Evolutionary conservation across 352 stramenopile species (phyloP).

Genomic region (Globisporangium nodosum): DNA sequence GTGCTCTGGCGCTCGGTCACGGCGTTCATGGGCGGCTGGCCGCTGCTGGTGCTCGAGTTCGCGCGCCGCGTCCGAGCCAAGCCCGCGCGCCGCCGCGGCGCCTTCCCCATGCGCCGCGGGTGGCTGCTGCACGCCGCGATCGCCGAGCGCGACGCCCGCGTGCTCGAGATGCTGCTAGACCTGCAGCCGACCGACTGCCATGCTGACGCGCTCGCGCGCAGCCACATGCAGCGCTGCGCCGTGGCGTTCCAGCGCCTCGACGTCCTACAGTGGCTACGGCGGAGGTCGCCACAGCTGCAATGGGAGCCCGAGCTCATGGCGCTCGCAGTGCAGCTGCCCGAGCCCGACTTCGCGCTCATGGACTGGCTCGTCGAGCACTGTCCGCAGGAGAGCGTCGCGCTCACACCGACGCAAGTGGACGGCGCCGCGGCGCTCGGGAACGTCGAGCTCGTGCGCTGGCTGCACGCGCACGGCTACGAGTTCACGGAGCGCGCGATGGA

Average conservation of each 20-base stretch:
- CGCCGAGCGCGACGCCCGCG: conserved; percentile 1
- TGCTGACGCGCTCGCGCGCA: conserved; percentile 2
- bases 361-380: conserved; percentile 9
- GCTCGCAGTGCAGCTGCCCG: neutral
- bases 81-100: neutral
- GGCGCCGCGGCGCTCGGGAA: conserved; percentile 1
- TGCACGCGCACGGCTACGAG: conserved; percentile 7
- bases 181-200: neutral
- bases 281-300: neutral
- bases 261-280: conserved; percentile 6
- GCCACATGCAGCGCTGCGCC: conserved; percentile 6
- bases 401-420: conserved; percentile 6
- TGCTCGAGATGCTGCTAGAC: conserved; percentile 7
- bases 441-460: conserved; percentile 5
- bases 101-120: conserved; percentile 6
- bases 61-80: neutral
- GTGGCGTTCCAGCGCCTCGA: conserved; percentile 9
- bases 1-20: neutral
- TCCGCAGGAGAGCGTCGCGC: conserved; percentile 2
- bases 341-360: conserved; percentile 4
- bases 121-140: conserved; percentile 13
- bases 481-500: conserved; percentile 7
- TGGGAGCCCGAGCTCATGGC: conserved; percentile 11
- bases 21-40: neutral
- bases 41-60: conserved; percentile 1